These are phyloP conservation scores for Cryphonectria naterciae DNA, from an alignment of 2,329 filamentous ascomycete species.

Conservation along the genomic window DNA sequence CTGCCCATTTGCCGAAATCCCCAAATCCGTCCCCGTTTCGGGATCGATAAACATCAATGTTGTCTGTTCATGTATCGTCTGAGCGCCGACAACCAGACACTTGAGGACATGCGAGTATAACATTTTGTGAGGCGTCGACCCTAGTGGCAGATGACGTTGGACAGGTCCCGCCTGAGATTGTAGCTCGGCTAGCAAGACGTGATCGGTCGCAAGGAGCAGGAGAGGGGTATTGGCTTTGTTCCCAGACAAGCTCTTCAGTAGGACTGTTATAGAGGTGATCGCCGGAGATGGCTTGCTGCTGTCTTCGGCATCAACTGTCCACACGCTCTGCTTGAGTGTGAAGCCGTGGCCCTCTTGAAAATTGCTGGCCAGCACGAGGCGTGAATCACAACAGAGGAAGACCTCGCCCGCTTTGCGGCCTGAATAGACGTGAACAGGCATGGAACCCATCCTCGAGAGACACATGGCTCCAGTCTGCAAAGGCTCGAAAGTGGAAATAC, in stretches of 20 bases:
- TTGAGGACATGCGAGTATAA: conserved; percentile 59
- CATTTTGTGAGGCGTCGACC: conserved; percentile 54
- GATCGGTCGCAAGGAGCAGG: conserved; percentile 54
- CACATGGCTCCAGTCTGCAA: conserved; percentile 26
- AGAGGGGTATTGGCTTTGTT: conserved; percentile 47
- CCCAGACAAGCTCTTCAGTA: conserved; percentile 46
- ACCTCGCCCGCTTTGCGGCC: conserved; percentile 35
- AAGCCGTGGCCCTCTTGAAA: conserved; percentile 42
- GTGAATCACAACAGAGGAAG: conserved; percentile 55
- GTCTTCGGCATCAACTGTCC: conserved; percentile 55
- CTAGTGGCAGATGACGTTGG: conserved; percentile 52
- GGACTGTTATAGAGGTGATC: conserved; percentile 52
- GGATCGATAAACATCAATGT: conserved; percentile 62
- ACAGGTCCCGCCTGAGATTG: conserved; percentile 50
- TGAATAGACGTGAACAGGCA: conserved; percentile 35
- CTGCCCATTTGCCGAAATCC: conserved; percentile 42
- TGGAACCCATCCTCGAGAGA: conserved; percentile 35
- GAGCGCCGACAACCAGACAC: conserved; percentile 58
- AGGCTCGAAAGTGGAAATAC: conserved; percentile 30
- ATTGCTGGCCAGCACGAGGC: conserved; percentile 48
- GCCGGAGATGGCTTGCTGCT: conserved; percentile 49
- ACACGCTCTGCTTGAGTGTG: conserved; percentile 50
- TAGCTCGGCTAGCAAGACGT: conserved; percentile 58
- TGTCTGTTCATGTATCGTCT: conserved; percentile 44
- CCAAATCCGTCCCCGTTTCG: conserved; percentile 56